These are phyloP conservation scores for Limonium bicolor DNA, from an alignment of 148 eudicot species.

Conservation along the genomic window DNA sequence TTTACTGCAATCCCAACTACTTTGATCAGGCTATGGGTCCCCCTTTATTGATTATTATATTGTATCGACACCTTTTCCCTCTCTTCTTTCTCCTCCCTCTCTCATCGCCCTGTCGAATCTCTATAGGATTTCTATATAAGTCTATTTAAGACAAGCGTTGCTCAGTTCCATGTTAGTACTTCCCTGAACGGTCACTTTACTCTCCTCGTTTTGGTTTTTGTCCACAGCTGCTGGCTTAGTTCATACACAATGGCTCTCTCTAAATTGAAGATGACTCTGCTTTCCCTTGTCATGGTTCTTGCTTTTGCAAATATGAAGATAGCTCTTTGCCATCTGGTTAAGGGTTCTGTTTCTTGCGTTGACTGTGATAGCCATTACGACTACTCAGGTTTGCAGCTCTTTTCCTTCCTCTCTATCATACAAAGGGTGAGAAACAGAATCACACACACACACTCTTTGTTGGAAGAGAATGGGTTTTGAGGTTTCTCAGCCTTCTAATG, in stretches of 20 bases:
- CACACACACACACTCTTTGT: no score
- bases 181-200: no score
- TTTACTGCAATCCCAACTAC: constrained; percentile 3
- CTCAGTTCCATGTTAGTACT: no score
- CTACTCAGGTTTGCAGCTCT: constrained; percentile 19
- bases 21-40: constrained; percentile 1
- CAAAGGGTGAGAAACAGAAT: no score
- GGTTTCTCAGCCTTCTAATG: no score
- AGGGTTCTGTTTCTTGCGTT: constrained; percentile 31
- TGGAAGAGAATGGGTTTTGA: no score
- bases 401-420: not conserved
- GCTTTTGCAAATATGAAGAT: constrained; percentile 14
- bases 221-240: not conserved
- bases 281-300: not conserved
- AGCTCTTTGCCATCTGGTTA: constrained; percentile 11
- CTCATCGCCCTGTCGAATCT: no score
- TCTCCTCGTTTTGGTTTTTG: no score
- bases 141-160: no score
- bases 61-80: not conserved
- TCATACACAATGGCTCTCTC: constrained; percentile 4
- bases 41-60: not conserved
- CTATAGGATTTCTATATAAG: no score
- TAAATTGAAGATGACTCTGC: not conserved
- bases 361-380: constrained; percentile 24
- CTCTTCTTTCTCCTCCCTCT: not conserved